Percentiles rank a stretch among this genome's conserved stretches.
These are phyloP conservation scores for Solanum habrochaites DNA, from an alignment of 257 asterid species.

Conservation along the genomic window DNA sequence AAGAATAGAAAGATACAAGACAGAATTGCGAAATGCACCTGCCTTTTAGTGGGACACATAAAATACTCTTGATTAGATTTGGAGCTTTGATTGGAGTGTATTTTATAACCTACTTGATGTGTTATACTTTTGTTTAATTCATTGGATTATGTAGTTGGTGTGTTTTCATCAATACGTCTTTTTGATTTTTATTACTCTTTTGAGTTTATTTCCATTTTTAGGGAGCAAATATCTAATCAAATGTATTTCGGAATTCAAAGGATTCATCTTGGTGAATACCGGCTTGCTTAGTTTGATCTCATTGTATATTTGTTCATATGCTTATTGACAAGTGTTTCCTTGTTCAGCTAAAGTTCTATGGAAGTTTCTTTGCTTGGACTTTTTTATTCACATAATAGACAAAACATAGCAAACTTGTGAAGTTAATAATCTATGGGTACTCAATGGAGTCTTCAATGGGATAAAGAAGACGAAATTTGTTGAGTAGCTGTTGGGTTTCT, in stretches of 20 bases:
- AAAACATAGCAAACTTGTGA: background rate
- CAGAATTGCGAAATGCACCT: background rate
- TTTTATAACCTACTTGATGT: background rate
- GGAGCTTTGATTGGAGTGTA: background rate
- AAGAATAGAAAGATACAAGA: background rate
- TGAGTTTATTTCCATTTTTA: no score
- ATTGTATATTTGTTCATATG: background rate
- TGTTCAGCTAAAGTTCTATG: background rate
- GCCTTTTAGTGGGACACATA: background rate
- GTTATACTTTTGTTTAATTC: background rate
- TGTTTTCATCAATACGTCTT: background rate
- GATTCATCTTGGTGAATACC: background rate
- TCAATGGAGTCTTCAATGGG: background rate
- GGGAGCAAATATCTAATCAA: no score
- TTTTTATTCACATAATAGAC: background rate
- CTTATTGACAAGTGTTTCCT: background rate
- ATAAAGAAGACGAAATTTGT: background rate
- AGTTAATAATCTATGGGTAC: background rate
- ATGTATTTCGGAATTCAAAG: no score
- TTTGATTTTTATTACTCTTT: no score
- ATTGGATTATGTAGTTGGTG: background rate
- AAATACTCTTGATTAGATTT: background rate
- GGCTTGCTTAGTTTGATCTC: background rate
- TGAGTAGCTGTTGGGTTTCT: background rate
- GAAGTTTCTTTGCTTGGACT: background rate